Percentiles rank a stretch among this genome's conserved stretches.
Evolutionary conservation across 2,329 filamentous ascomycete species (phyloP).

Genomic region (Sclerotinia minor): DNA sequence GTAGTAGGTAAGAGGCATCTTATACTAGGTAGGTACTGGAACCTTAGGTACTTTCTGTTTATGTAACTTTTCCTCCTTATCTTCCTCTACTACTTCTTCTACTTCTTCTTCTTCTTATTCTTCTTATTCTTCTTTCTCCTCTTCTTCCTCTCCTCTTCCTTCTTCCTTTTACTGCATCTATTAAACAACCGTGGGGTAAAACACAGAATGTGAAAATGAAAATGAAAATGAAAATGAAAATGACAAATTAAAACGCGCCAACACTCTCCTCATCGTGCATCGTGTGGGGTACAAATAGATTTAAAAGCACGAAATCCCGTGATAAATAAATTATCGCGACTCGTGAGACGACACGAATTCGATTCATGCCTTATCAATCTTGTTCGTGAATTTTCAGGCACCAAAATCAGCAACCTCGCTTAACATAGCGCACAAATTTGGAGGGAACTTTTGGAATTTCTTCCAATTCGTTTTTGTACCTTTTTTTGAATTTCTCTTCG

Average conservation of each 20-base stretch:
- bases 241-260: neutral
- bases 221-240: neutral
- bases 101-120: neutral
- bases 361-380: neutral
- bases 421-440: slow-evolving; percentile 22
- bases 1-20: no score
- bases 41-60: no score
- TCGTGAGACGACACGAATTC: no score
- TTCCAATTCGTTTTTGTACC: neutral
- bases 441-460: slow-evolving; percentile 9
- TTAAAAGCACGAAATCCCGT: neutral
- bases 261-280: neutral
- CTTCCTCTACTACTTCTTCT: no score
- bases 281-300: neutral
- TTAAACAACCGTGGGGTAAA: neutral
- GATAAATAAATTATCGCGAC: neutral
- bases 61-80: no score
- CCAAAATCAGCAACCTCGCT: neutral
- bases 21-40: no score
- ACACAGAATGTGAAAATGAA: neutral
- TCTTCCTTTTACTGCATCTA: neutral
- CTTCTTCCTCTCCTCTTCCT: neutral
- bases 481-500: neutral
- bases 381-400: neutral
- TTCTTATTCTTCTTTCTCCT: neutral